A percentile compares a stretch with the other conserved stretches of the same genome.
These are phyloP conservation scores for Vanderwaltozyma yarrowii DNA, from an alignment of 805 yeast genomes.

Conservation along the genomic window DNA sequence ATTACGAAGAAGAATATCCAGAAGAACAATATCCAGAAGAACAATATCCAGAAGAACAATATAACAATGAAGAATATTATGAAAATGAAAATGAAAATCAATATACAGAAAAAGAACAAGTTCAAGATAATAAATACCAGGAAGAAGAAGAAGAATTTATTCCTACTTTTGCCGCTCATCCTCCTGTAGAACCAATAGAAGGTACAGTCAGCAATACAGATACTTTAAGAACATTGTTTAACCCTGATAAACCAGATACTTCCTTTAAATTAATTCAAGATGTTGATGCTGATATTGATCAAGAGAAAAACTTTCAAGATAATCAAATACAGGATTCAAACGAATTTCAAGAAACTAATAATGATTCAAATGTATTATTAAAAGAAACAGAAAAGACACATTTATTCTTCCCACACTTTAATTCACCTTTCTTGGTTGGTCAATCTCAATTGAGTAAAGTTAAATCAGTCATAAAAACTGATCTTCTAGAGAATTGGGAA, in stretches of 20 bases:
- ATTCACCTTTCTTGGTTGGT: conserved; percentile 78
- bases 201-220: conserved; percentile 43
- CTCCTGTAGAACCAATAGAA: conserved; percentile 4
- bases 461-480: conserved; percentile 18
- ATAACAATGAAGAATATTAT: background rate
- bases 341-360: conserved; percentile 10
- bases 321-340: conserved; percentile 16
- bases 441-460: conserved; percentile 69
- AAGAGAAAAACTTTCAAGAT: conserved; percentile 27
- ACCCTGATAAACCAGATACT: conserved; percentile 31
- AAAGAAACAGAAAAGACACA: conserved; percentile 35
- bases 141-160: conserved; percentile 38
- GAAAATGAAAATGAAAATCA: background rate
- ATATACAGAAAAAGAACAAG: conserved; percentile 15
- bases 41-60: background rate
- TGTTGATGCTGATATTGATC: conserved; percentile 40
- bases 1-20: too few relatives aligned
- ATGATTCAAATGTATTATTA: conserved; percentile 9
- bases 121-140: too few relatives aligned
- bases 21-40: background rate
- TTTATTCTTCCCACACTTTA: conserved; percentile 71
- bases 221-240: conserved; percentile 49
- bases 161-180: conserved; percentile 40
- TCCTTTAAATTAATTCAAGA: conserved; percentile 36
- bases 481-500: conserved; percentile 46